Conservation (phyloP, 2,329 filamentous ascomycete species). For the Coniella lustricola region DNA sequence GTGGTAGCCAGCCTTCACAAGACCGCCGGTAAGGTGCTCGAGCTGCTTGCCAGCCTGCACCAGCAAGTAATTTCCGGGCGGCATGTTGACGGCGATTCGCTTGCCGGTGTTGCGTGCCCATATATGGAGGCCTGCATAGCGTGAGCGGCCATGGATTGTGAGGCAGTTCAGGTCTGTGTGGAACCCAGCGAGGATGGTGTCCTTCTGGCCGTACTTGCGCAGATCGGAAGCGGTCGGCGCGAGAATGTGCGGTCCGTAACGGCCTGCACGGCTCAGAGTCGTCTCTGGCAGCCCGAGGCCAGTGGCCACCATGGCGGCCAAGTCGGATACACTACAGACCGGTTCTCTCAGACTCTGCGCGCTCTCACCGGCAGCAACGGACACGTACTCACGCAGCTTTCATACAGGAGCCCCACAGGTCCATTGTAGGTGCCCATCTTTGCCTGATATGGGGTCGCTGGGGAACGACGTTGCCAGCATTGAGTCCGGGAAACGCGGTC, state of each 20-base stretch:
- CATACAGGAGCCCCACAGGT: conserved; percentile 53
- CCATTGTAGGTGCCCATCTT: conserved; percentile 48
- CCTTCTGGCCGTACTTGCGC: conserved; percentile 40
- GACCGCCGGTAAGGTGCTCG: conserved; percentile 53
- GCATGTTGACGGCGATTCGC: conserved; percentile 52
- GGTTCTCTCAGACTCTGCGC: too few species aligned
- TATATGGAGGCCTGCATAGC: conserved; percentile 55
- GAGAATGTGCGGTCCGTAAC: conserved; percentile 54
- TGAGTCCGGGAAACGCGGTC: conserved; percentile 48
- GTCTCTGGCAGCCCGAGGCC: conserved; percentile 46
- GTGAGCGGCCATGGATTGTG: conserved; percentile 56
- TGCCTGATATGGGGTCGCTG: conserved; percentile 39
- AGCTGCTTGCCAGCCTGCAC: conserved; percentile 59
- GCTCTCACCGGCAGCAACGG: too few species aligned
- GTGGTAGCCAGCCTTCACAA: conserved; percentile 56
- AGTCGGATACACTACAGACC: conserved; percentile 39
- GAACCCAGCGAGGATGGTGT: conserved; percentile 57
- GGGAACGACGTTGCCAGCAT: conserved; percentile 48
- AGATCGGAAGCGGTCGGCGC: conserved; percentile 55
- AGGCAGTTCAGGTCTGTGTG: conserved; percentile 60
- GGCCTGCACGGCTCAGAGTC: conserved; percentile 47
- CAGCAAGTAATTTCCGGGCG: conserved; percentile 49
- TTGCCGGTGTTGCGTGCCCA: conserved; percentile 57
- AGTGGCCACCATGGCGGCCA: conserved; percentile 52
- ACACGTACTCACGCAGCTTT: conserved; percentile 49